Evolutionary conservation across 148 eudicot genomes (phyloP).

Genomic region (Chenopodium quinoa): DNA sequence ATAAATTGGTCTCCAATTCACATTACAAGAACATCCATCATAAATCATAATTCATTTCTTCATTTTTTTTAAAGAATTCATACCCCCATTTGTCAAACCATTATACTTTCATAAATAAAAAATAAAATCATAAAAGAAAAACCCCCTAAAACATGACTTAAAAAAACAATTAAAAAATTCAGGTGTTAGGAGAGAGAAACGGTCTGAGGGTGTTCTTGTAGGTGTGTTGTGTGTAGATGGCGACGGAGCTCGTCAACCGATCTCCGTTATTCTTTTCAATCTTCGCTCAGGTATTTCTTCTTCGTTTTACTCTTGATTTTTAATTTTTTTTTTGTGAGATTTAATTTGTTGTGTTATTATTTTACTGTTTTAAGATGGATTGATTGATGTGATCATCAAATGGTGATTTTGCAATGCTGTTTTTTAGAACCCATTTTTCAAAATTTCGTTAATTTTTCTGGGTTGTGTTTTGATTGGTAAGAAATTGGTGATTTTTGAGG

Average conservation of each 20-base stretch:
- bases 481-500: slow-evolving; percentile 12
- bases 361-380: background rate
- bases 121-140: background rate
- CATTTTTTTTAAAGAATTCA: too few relatives aligned
- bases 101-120: too few relatives aligned
- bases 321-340: background rate
- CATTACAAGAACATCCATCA: too few relatives aligned
- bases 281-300: slow-evolving; percentile 29
- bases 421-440: slow-evolving; percentile 13
- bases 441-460: slow-evolving; percentile 14
- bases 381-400: slow-evolving; percentile 7
- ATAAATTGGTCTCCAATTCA: too few relatives aligned
- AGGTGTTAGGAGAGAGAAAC: slow-evolving; percentile 24
- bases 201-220: slow-evolving; percentile 15
- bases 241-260: slow-evolving; percentile 43
- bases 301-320: background rate
- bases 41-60: too few relatives aligned
- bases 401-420: slow-evolving; percentile 12
- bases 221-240: slow-evolving; percentile 38
- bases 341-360: background rate
- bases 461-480: slow-evolving; percentile 8
- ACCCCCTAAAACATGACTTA: background rate
- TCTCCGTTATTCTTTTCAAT: slow-evolving; percentile 27
- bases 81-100: background rate
- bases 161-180: slow-evolving; percentile 19